Evolutionary conservation across 345 rosid species (phyloP), one percentile per base, ranked within the genome.

Genomic region (Physaria fendleri): DNA sequence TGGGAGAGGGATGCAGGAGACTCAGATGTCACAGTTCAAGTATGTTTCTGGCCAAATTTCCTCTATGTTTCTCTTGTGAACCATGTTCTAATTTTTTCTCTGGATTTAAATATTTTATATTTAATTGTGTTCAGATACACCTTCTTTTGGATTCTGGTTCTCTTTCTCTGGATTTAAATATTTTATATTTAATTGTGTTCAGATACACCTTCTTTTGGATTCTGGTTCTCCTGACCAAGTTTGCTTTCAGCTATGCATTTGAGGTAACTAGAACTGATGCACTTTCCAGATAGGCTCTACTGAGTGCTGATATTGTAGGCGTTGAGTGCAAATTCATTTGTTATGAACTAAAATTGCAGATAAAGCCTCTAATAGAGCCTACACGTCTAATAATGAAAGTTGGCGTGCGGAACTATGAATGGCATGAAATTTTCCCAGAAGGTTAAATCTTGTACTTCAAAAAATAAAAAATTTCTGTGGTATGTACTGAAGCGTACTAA

Each of bases 1-100:
- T 52, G 98, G 98, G 56, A 81, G 90, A 46, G 98, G 98, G 69
- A 78, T 92, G 93, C 98, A 92, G 72, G 98, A 92, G 79, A 84
- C 88, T 47, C 96, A 88, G 75, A 61, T 92, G 60, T 85, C 96
- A 10, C 79, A 78, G 47, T 75, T 88, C 83, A 92, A 88, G 98
- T 92, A 92, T 52, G 61, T 29, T 42, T 30, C 44, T 10, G 67
- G 35, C 46, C 62, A 58, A 40, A 55, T 25, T 60, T 53, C 3
- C 62, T 44, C 62, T 65, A 35, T 41, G 34, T 75, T 53, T 12
- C n/a, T 42, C 8, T 53, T 60, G 43, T 49, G 27, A 23, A 51
- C 20, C 38, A 40, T 35, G 27, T 56, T 25, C 9, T 37, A 55
- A n/a, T n/a, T 8, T 47, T 52, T 25, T 33, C 22, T 34, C 49